These are phyloP conservation scores for Fusarium setosum DNA, from an alignment of 2,329 filamentous ascomycete species.

Conservation along the genomic window DNA sequence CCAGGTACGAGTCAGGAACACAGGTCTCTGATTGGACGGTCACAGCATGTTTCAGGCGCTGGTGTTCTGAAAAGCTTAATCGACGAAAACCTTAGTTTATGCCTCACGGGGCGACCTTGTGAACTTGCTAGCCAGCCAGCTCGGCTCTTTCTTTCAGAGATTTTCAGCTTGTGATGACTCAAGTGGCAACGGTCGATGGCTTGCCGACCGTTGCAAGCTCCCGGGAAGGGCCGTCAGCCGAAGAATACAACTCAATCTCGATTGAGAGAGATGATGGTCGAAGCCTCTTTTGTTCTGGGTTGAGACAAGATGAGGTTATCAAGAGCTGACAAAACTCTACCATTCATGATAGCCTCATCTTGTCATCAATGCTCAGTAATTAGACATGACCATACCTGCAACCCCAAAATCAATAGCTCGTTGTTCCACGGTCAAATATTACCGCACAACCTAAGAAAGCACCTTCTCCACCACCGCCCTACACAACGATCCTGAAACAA, in stretches of 20 bases:
- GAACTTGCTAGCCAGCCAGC: not conserved
- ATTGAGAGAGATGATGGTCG: not conserved
- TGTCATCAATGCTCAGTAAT: too few relatives aligned
- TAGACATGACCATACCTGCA: too few relatives aligned
- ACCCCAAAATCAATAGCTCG: too few relatives aligned
- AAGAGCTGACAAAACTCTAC: too few relatives aligned
- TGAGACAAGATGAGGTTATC: too few relatives aligned
- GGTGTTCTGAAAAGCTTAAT: slow-evolving; percentile 16
- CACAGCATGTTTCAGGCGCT: too few relatives aligned
- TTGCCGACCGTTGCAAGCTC: slow-evolving; percentile 6
- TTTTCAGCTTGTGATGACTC: not conserved
- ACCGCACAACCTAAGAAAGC: slow-evolving; percentile 15
- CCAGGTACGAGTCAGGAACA: slow-evolving; percentile 27
- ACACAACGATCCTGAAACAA: slow-evolving; percentile 37
- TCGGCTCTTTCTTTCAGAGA: too few relatives aligned
- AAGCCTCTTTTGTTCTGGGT: not conserved
- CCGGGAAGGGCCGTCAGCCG: slow-evolving; percentile 11
- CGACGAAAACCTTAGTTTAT: slow-evolving; percentile 15
- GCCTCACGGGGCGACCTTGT: slow-evolving; percentile 8
- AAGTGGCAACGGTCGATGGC: not conserved
- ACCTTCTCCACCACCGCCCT: slow-evolving; percentile 9
- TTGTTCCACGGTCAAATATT: slow-evolving; percentile 7
- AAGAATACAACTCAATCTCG: slow-evolving; percentile 11
- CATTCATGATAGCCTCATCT: too few relatives aligned
- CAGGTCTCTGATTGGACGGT: slow-evolving; percentile 21